These are phyloP conservation scores for Aureobasidium sp. DNA, from an alignment of 2,329 filamentous ascomycete genomes.

Conservation along the genomic window DNA sequence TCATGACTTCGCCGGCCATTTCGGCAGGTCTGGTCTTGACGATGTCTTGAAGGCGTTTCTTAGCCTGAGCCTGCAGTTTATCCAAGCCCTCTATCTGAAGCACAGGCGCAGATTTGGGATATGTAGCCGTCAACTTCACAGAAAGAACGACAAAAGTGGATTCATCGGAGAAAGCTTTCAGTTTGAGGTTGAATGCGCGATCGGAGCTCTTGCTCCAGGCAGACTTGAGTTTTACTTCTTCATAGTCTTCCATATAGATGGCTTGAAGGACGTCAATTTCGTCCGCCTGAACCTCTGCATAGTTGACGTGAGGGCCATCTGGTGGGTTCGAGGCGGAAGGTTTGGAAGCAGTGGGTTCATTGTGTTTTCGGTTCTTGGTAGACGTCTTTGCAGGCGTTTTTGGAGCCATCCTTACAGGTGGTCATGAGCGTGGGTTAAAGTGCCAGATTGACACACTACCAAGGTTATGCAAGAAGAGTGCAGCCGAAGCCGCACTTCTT, in stretches of 20 bases:
- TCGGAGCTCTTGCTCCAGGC: slow-evolving; percentile 86
- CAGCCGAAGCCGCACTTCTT: slow-evolving; percentile 41
- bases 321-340: slow-evolving; percentile 1
- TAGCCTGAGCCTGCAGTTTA: slow-evolving; percentile 60
- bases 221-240: slow-evolving; percentile 59
- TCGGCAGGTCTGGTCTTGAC: slow-evolving; percentile 61
- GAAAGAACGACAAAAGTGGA: slow-evolving; percentile 64
- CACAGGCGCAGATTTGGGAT: slow-evolving; percentile 74
- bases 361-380: slow-evolving; percentile 17
- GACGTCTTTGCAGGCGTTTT: slow-evolving; percentile 35
- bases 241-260: slow-evolving; percentile 85
- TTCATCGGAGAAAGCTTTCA: slow-evolving; percentile 65
- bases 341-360: slow-evolving; percentile 17
- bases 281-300: slow-evolving; percentile 77
- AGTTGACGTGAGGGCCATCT: slow-evolving; percentile 45
- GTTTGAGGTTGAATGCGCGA: slow-evolving; percentile 69
- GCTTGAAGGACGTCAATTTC: slow-evolving; percentile 79
- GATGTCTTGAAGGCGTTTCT: slow-evolving; percentile 61
- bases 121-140: slow-evolving; percentile 79
- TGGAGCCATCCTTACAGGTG: slow-evolving; percentile 35
- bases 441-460: slow-evolving; percentile 9
- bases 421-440: slow-evolving; percentile 11
- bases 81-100: slow-evolving; percentile 58
- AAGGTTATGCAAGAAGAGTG: slow-evolving; percentile 22
- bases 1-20: slow-evolving; percentile 55